Evolutionary conservation across 1,139 yeast species (phyloP), one percentile per base, ranked within the genome.

Genomic region (Yamadazyma pseudoaaseri): DNA sequence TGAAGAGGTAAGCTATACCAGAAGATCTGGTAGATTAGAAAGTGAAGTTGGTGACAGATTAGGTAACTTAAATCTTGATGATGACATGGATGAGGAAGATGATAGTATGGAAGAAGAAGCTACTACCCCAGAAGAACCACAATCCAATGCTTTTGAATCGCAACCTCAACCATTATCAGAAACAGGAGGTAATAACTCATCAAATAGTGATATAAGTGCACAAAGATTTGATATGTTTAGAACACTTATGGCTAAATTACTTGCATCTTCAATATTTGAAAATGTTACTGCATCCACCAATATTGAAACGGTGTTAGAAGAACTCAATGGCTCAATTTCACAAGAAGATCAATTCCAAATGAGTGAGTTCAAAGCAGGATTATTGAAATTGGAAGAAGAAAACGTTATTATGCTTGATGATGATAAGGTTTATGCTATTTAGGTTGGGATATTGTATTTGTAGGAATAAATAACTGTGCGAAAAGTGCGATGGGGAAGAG

Each of bases 371-470:
- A 52, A 57, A 18, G 71, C 74, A 13, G 89, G 81, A 14, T 57
- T 82, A 34, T 56, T 56, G 20, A 60, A 59, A 34, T 65, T 84
- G 74, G 72, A 69, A 31, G 65, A 60, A 4, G 78, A 77, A 45
- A 79, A 79, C 47, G 72, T 78, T 49, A 53, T 83, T 35, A 76
- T 79, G 77, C 52, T 71, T 18, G 72, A 79, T 23, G 87, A 80
- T 32, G 84, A 75, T 20, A 75, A 76, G 53, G 70, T 82, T 27
- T 81, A 79, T 76, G 71, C 73, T 56, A 74, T 79, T 31, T 76
- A 49, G 38, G n/a, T n/a, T n/a, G n/a, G n/a, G n/a, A n/a, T n/a
- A n/a, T n/a, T n/a, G 29, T 26, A 26, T 26, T 14, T 5, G 8
- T 6, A 26, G 18, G n/a, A n/a, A n/a, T n/a, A n/a, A n/a, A n/a